phyloP scores from a whole-genome alignment of 2,329 filamentous ascomycete species.

The Stemphylium vesicarium region DNA sequence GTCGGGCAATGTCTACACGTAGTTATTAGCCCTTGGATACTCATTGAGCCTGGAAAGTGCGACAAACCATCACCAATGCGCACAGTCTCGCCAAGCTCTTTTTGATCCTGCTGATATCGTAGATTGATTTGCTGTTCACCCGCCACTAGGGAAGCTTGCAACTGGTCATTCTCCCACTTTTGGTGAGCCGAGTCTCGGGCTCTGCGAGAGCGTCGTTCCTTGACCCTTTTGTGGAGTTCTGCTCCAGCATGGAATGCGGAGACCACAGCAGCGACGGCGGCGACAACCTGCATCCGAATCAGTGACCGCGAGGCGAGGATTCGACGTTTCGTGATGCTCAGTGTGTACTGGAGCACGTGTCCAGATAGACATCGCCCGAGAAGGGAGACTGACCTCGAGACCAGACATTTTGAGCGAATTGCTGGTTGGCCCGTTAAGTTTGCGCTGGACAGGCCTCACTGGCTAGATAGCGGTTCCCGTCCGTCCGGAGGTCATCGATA shows the following conservation, averaged over 20 bases:
- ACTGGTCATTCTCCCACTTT: conserved; percentile 46
- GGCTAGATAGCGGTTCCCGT: not conserved
- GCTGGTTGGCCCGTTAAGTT: not conserved
- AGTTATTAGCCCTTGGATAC: not conserved
- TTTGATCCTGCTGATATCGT: conserved; percentile 42
- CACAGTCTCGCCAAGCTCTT: conserved; percentile 46
- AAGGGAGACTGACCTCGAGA: conserved; percentile 32
- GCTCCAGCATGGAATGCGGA: conserved; percentile 52
- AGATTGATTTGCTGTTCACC: conserved; percentile 46
- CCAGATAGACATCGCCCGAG: not conserved
- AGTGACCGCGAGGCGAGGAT: not conserved
- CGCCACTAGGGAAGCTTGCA: conserved; percentile 48
- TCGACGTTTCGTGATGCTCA: not conserved
- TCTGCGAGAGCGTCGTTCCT: conserved; percentile 41
- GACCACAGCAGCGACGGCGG: conserved; percentile 52
- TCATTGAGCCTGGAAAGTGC: conserved; percentile 16
- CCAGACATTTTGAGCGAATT: conserved; percentile 28
- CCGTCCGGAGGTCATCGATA: conserved; percentile 4
- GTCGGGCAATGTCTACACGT: conserved; percentile 43
- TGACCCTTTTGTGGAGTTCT: conserved; percentile 46
- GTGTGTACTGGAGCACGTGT: not conserved
- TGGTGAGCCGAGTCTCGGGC: conserved; percentile 29
- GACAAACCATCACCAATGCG: conserved; percentile 49
- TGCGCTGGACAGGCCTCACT: not conserved
- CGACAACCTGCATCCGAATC: conserved; percentile 41